Base-by-base conservation (phyloP, 192 early-diverging fungal species). In the Chytriomyces confervae region DNA sequence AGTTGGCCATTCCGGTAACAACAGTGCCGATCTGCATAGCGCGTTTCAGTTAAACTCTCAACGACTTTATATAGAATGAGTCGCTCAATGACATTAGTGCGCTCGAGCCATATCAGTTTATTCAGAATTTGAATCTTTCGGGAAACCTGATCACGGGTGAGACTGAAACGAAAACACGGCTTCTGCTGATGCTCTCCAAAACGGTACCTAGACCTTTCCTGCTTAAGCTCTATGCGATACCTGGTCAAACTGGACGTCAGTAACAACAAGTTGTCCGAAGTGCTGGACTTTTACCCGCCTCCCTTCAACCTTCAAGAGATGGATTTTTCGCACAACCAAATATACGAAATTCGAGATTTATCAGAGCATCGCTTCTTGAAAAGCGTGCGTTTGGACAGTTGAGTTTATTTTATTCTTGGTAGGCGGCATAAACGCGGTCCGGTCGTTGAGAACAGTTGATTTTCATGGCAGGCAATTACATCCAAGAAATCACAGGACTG, bases 241-340 rank as follows among this genome's bases (percentile, higher is more conserved):
- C 80, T 90, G 9, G 78, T 84, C 7, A 78, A 84, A 48, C 18
- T 90, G 29, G 85, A 90, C 72, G 73, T 88, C 11, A 87, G 86
- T 64, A 70, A 83, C 82, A 90, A 90, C 78, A 70, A 78, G 20
- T 79, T 90, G 13, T 68, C 84, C 11, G 53, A 69, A 18, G 66
- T 80, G 1, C 77, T 82, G 20, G 61, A 23, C 6, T 82, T 83
- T 77, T 50, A 77, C 49, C 84, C 85, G 8, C 71, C 83, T 7
- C 84, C 86, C 18, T 85, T 83, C 83, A 86, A 87, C 69, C 69
- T 89, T 3, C 89, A 89, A 72, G 75, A 84, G 27, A 63, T 88
- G 20, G 85, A 90, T 62, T 78, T 90, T 29, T 85, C 85, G 9
- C 68, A 79, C 13, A 90, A 90, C 76, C 79, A 79, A 48, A 89